Evolutionary conservation across 2,329 filamentous ascomycete species (phyloP).

Genomic region (Neonectria neomacrospora): DNA sequence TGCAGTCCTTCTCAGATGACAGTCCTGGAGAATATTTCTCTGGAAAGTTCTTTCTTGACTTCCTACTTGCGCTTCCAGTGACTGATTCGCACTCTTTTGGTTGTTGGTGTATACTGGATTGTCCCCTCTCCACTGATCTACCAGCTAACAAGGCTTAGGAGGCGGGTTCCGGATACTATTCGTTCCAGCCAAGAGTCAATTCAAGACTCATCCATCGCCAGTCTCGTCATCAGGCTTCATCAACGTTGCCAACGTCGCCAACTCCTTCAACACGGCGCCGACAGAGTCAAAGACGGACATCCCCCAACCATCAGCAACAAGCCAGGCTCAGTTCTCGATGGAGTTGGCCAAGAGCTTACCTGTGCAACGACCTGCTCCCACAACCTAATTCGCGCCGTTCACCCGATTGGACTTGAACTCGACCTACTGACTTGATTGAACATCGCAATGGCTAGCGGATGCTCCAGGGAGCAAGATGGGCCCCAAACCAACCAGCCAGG

Average conservation of each 20-base stretch:
- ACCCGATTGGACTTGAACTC: constrained; percentile 3
- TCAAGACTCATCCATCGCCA: neutral
- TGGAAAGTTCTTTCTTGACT: neutral
- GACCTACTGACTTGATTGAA: neutral
- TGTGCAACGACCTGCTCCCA: constrained; percentile 7
- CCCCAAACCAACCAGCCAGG: constrained; percentile 9
- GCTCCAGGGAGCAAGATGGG: constrained; percentile 11
- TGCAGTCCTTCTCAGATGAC: neutral
- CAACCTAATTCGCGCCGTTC: constrained; percentile 5
- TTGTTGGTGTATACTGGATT: neutral
- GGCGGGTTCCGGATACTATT: constrained; percentile 9
- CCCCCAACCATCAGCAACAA: neutral
- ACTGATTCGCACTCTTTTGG: neutral
- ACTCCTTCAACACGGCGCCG: neutral
- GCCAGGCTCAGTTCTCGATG: constrained; percentile 8
- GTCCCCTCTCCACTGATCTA: constrained; percentile 13
- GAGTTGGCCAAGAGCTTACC: constrained; percentile 7
- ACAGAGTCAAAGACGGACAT: neutral
- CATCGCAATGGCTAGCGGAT: neutral
- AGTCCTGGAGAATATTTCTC: neutral
- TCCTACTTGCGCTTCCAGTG: neutral
- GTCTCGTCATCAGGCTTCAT: neutral
- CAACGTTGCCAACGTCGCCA: constrained; percentile 1
- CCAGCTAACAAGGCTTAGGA: constrained; percentile 11
- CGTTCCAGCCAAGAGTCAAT: constrained; percentile 6